phyloP scores from a whole-genome alignment of 1,284 basidiomycete genomes.

The Ganoderma lucidum region DNA sequence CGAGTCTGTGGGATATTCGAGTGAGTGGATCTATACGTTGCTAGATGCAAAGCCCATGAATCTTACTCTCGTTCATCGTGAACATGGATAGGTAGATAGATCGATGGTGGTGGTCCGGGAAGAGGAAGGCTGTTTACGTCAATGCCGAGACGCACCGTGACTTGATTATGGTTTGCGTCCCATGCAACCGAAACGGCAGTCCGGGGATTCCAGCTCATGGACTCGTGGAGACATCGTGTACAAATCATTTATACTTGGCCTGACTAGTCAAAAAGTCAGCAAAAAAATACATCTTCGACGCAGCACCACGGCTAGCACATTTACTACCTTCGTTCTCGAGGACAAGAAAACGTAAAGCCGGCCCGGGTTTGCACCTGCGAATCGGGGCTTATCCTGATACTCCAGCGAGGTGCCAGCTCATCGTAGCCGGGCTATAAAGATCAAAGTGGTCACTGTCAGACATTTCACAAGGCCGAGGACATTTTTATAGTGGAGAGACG shows the following conservation, averaged over 20 bases:
- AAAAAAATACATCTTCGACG: not conserved
- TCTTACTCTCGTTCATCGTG: not conserved
- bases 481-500: not conserved
- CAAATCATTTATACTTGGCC: not conserved
- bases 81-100: not conserved
- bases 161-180: not conserved
- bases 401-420: not conserved
- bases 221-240: not conserved
- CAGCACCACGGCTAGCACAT: not conserved
- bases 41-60: not conserved
- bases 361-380: not conserved
- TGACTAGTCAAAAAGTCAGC: not conserved
- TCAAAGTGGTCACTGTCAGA: not conserved
- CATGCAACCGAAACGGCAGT: not conserved
- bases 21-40: not conserved
- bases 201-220: not conserved
- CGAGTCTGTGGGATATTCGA: slow-evolving; percentile 8
- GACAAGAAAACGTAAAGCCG: not conserved
- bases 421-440: not conserved
- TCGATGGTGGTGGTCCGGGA: not conserved
- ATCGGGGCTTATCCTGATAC: not conserved
- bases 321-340: not conserved
- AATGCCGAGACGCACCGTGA: not conserved
- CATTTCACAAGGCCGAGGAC: not conserved
- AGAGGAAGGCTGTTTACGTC: not conserved